Evolutionary conservation across 441 rosid species (phyloP), one percentile per base, ranked within the genome.

Genomic region (Corymbia citriodora): DNA sequence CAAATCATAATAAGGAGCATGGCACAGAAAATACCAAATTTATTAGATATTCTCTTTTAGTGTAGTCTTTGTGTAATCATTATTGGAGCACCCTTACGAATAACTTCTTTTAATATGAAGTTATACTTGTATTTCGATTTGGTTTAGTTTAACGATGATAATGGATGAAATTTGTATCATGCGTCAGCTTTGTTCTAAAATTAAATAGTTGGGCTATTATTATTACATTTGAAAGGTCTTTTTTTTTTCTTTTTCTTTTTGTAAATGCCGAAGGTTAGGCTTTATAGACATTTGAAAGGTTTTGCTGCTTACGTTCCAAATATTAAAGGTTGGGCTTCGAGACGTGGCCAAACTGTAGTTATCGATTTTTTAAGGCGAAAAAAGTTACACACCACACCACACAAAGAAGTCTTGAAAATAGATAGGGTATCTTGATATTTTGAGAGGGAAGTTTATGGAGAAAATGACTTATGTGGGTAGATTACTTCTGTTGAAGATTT

Each of bases 21-120:
- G 29, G 63, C 1, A 57, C 29, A 6, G 3, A 23, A 57, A 29
- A 10, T 57, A 10, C 0, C 6, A 23, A 57, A 10, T 57, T 57
- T 57, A 23, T 23, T 57, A 1, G 29, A 10, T 6, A 57, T 23
- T 57, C 0, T 57, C 7, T 57, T 57, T 4, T 57, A 23, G 14
- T 23, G 7, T 29, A 57, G 63, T 57, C 25, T 57, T 4, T 57
- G 0, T 57, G 14, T 9, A 57, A 57, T 57, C 0, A 57, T 57
- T 57, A 57, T 57, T 0, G 25, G 63, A 57, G 63, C 13, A 57
- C 63, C 27, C 63, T 10, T 10, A 57, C 29, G 1, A 57, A 57
- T 4, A 1, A 57, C 23, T 57, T 57, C 3, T 57, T 57, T 9
- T 57, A 57, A 57, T 57, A 12, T 23, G 63, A 57, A 23, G 13